A percentile compares a stretch with the other conserved stretches of the same genome.
phyloP scores from a whole-genome alignment of 2,329 filamentous ascomycete genomes.

The Colletotrichum trifolii region DNA sequence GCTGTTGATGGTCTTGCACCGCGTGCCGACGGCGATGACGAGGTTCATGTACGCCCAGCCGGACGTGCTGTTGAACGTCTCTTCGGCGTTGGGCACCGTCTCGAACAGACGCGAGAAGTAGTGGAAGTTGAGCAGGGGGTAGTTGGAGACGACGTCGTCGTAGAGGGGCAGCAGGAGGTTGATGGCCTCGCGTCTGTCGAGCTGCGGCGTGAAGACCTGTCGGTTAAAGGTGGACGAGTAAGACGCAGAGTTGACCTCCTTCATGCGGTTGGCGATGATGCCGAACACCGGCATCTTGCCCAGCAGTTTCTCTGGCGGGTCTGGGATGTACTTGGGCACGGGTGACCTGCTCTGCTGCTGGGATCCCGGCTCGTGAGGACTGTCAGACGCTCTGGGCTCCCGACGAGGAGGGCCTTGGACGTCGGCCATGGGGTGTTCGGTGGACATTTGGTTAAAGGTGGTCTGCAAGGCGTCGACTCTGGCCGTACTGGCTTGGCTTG shows the following conservation, averaged over 20 bases:
- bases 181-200: slow-evolving; percentile 27
- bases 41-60: slow-evolving; percentile 34
- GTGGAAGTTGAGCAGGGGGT: slow-evolving; percentile 31
- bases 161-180: slow-evolving; percentile 27
- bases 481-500: neutral
- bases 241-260: slow-evolving; percentile 22
- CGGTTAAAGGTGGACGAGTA: slow-evolving; percentile 34
- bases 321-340: neutral
- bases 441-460: slow-evolving; percentile 8
- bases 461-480: slow-evolving; percentile 11
- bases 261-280: slow-evolving; percentile 20
- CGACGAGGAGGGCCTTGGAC: neutral
- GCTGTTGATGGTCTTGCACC: slow-evolving; percentile 29
- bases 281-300: slow-evolving; percentile 28
- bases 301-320: slow-evolving; percentile 3
- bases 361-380: neutral
- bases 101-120: slow-evolving; percentile 25
- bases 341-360: neutral
- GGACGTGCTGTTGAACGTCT: slow-evolving; percentile 27
- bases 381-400: neutral
- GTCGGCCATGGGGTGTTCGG: slow-evolving; percentile 10
- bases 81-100: slow-evolving; percentile 5
- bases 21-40: slow-evolving; percentile 21
- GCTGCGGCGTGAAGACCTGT: slow-evolving; percentile 27
- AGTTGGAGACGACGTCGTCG: slow-evolving; percentile 18